Evolutionary conservation across 257 asterid genomes (phyloP).

Genomic region (Solanum sitiens): DNA sequence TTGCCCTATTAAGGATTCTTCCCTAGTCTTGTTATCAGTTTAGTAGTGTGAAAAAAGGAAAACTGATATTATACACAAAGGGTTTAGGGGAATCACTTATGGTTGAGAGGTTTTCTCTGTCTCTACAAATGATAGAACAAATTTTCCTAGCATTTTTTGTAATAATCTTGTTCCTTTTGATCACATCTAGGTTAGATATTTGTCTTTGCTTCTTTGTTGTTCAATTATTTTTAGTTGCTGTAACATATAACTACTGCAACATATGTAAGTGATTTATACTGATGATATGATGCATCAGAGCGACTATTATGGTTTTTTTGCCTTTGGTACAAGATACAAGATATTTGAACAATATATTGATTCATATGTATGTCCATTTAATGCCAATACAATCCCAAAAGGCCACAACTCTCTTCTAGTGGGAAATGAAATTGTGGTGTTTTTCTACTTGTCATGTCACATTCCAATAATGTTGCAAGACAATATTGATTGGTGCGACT

Average conservation of each 20-base stretch:
- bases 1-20: slow-evolving; percentile 26
- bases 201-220: neutral
- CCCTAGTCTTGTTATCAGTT: neutral
- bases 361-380: neutral
- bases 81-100: slow-evolving; percentile 3
- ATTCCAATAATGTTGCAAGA: neutral
- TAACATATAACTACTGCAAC: neutral
- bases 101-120: neutral
- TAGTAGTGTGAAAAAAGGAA: slow-evolving; percentile 2
- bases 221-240: neutral
- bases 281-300: neutral
- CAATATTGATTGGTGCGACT: neutral
- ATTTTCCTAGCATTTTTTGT: neutral
- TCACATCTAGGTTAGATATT: neutral
- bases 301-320: neutral
- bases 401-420: neutral
- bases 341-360: neutral
- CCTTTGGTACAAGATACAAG: neutral
- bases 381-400: neutral
- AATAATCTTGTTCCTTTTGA: neutral
- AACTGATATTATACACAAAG: neutral
- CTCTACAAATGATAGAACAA: neutral
- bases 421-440: too few species aligned
- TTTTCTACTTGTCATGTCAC: neutral
- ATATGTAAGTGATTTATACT: neutral